These are phyloP conservation scores for Zygoascus tannicola DNA, from an alignment of 805 yeast species.

Conservation along the genomic window DNA sequence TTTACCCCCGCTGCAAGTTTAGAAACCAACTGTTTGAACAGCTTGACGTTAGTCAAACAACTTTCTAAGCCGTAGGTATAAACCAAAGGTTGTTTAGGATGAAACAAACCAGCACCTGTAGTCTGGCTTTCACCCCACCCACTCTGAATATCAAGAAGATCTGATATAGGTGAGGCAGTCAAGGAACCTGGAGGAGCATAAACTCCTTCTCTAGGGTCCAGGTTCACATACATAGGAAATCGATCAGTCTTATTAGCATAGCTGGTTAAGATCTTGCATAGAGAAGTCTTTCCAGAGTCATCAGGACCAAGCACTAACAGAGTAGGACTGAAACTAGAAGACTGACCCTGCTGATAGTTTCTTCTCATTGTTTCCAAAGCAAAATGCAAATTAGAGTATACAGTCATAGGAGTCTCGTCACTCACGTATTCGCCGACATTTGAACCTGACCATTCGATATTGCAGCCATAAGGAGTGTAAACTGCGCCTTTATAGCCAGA, in stretches of 20 bases:
- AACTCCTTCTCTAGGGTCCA: slow-evolving; percentile 66
- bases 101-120: slow-evolving; percentile 39
- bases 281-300: slow-evolving; percentile 69
- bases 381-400: slow-evolving; percentile 61
- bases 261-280: slow-evolving; percentile 57
- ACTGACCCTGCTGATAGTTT: slow-evolving; percentile 6
- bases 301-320: slow-evolving; percentile 66
- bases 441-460: slow-evolving; percentile 35
- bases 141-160: slow-evolving; percentile 58
- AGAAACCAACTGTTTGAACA: slow-evolving; percentile 42
- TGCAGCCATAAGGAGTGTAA: slow-evolving; percentile 58
- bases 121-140: slow-evolving; percentile 72
- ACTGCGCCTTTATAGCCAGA: slow-evolving; percentile 46
- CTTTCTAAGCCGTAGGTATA: slow-evolving; percentile 66
- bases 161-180: slow-evolving; percentile 76
- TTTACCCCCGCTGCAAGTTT: slow-evolving; percentile 41
- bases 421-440: slow-evolving; percentile 46
- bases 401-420: slow-evolving; percentile 60
- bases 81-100: slow-evolving; percentile 85
- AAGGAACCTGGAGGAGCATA: slow-evolving; percentile 75
- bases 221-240: slow-evolving; percentile 65
- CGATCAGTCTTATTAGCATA: slow-evolving; percentile 63
- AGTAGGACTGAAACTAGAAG: slow-evolving; percentile 31
- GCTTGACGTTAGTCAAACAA: slow-evolving; percentile 45
- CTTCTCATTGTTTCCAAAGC: slow-evolving; percentile 52